A percentile compares a stretch with the other conserved stretches of the same genome.
Evolutionary conservation across 352 stramenopile genomes (phyloP).

Genomic region (Phytophthora megakarya): DNA sequence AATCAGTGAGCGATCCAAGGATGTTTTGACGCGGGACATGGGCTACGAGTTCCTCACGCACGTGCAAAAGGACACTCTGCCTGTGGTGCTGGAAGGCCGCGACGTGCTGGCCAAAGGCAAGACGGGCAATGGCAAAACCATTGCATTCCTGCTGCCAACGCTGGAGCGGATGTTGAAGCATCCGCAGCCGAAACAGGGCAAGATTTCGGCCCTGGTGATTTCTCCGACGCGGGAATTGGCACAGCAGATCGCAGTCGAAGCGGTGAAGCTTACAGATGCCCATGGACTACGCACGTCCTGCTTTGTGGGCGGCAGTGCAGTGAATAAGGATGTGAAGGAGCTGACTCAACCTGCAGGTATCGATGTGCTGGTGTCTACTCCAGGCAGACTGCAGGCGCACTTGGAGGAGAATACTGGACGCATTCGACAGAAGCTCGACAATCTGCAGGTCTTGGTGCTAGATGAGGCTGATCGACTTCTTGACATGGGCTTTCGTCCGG

Average conservation of each 20-base stretch:
- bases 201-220: conserved; percentile 93
- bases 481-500: conserved; percentile 94
- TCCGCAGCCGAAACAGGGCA: conserved; percentile 60
- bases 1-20: conserved; percentile 61
- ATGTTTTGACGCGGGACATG: conserved; percentile 78
- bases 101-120: conserved; percentile 93
- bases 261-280: conserved; percentile 84
- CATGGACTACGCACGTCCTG: conserved; percentile 69
- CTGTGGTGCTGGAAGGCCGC: conserved; percentile 66
- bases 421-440: conserved; percentile 70
- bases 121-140: conserved; percentile 91
- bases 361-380: conserved; percentile 96
- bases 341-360: conserved; percentile 47
- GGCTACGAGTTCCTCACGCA: conserved; percentile 89
- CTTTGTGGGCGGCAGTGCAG: conserved; percentile 90
- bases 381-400: conserved; percentile 96
- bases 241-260: conserved; percentile 95
- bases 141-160: conserved; percentile 80
- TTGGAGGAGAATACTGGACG: conserved; percentile 91
- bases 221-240: conserved; percentile 96
- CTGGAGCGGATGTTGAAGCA: conserved; percentile 80
- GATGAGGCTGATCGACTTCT: conserved; percentile 97
- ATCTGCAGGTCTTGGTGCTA: conserved; percentile 75
- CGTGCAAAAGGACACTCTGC: conserved; percentile 89
- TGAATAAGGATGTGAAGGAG: conserved; percentile 68